Conservation (phyloP, 129 eudicot species). For the Escallonia herrerae region DNA sequence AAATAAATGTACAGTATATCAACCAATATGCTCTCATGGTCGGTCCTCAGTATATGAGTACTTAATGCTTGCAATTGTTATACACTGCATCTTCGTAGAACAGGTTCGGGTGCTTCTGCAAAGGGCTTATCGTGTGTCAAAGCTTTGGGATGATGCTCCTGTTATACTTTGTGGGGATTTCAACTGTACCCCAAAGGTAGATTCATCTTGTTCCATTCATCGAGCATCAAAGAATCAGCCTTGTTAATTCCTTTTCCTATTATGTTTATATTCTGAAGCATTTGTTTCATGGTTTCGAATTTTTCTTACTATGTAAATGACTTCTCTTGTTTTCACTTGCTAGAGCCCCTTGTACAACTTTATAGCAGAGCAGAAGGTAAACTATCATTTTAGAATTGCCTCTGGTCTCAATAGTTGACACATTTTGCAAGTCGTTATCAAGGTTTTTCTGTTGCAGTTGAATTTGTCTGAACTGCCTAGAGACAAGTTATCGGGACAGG, state of each 20-base stretch:
- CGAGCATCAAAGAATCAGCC: background rate
- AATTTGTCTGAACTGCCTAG: slow-evolving; percentile 68
- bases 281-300: background rate
- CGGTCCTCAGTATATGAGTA: too few species aligned
- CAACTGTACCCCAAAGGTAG: slow-evolving; percentile 91
- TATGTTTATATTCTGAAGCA: background rate
- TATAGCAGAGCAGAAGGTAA: slow-evolving; percentile 68
- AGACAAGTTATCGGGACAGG: slow-evolving; percentile 83
- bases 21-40: too few species aligned
- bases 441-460: slow-evolving; percentile 40
- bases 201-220: slow-evolving; percentile 2
- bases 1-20: too few species aligned
- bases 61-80: background rate
- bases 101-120: slow-evolving; percentile 82
- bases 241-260: background rate
- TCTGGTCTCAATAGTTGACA: slow-evolving; percentile 2
- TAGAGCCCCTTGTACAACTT: slow-evolving; percentile 88
- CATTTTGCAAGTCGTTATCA: slow-evolving; percentile 1
- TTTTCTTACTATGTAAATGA: slow-evolving; percentile 2
- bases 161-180: slow-evolving; percentile 94
- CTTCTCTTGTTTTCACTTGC: slow-evolving; percentile 15
- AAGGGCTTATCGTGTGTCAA: slow-evolving; percentile 67
- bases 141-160: slow-evolving; percentile 96
- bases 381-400: slow-evolving; percentile 7
- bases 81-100: slow-evolving; percentile 6